Evolutionary conservation across 768 basidiomycete genomes (phyloP), one percentile per base, ranked within the genome.

Genomic region (Collybia sp.): DNA sequence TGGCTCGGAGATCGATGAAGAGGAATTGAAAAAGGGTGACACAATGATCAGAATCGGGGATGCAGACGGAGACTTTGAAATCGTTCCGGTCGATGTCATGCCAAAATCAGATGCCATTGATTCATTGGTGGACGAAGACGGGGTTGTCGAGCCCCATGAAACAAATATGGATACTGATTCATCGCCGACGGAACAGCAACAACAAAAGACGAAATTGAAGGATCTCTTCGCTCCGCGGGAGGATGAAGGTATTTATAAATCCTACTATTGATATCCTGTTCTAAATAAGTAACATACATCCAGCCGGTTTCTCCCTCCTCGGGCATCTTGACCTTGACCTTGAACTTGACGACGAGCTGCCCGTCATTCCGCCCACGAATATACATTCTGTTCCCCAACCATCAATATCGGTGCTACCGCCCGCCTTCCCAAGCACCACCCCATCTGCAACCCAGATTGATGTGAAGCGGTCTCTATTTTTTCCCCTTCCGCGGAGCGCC

Each of bases 251-350:
- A 53, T n/a, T 68, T 59, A n/a, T 43, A 12, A 25, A 0, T 8
- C 39, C 45, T 43, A 41, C 9, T 43, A 33, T 43, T 9, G 43
- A 30, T 18, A 2, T 16, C 33, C 30, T 44, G 8, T 43, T 30
- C 17, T 33, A 3, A 33, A 13, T 15, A 5, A 0, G 31, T 15
- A 5, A 33, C 12, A 13, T 15, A 30, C 35, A 16, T 52, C 5
- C 48, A 84, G 83, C 65, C 35, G 77, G 78, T 15, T 91, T 91
- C 63, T 89, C 89, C 10, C 69, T 91, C n/a, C 70, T 90, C 3
- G 76, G 75, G 0, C 82, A 89, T 50, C 76, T 91, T 31, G 82
- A 87, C 41, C 69, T 90, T 30, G 88, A 90, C 49, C 68, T 82
- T 30, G 85, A 85, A 40, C 67, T 86, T 12, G 84, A 86, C 43